phyloP scores from a whole-genome alignment of 1,284 basidiomycete genomes.

The Spongiforma sp. region DNA sequence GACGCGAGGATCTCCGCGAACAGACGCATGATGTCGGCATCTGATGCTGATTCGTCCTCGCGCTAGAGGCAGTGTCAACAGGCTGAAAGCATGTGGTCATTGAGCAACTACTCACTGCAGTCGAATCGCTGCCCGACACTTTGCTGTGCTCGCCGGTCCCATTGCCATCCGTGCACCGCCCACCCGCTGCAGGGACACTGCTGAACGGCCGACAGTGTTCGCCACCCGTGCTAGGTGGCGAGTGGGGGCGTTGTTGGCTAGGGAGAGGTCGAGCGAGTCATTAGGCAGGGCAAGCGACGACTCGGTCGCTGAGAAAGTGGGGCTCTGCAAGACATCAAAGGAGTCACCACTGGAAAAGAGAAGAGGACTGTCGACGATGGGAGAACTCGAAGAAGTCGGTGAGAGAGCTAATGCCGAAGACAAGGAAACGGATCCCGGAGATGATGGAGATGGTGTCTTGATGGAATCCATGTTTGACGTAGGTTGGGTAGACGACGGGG shows the following conservation, averaged over 20 bases:
- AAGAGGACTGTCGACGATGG: slow-evolving; percentile 38
- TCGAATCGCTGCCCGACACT: slow-evolving; percentile 19
- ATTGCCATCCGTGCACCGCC: slow-evolving; percentile 46
- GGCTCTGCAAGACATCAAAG: slow-evolving; percentile 33
- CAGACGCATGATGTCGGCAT: slow-evolving; percentile 37
- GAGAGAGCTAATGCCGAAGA: slow-evolving; percentile 46
- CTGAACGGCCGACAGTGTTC: slow-evolving; percentile 62
- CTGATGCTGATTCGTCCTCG: slow-evolving; percentile 38
- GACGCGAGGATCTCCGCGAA: slow-evolving; percentile 42
- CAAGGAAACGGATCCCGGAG: slow-evolving; percentile 15
- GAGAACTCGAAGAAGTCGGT: slow-evolving; percentile 52
- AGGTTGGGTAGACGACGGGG: slow-evolving; percentile 31
- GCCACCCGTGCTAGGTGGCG: slow-evolving; percentile 95
- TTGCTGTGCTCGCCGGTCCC: slow-evolving; percentile 23
- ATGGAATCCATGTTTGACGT: slow-evolving; percentile 39
- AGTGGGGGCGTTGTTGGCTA: slow-evolving; percentile 64
- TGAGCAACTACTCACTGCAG: slow-evolving; percentile 21
- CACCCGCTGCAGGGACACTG: slow-evolving; percentile 91
- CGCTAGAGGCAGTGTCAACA: slow-evolving; percentile 12
- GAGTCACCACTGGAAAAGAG: slow-evolving; percentile 37
- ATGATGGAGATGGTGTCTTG: slow-evolving; percentile 29
- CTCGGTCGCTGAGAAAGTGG: slow-evolving; percentile 26
- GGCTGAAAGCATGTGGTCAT: neutral
- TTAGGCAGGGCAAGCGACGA: slow-evolving; percentile 22
- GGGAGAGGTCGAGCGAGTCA: slow-evolving; percentile 31